These are phyloP conservation scores for Nepenthes mirabilis DNA, from an alignment of 148 eudicot species.

Conservation along the genomic window DNA sequence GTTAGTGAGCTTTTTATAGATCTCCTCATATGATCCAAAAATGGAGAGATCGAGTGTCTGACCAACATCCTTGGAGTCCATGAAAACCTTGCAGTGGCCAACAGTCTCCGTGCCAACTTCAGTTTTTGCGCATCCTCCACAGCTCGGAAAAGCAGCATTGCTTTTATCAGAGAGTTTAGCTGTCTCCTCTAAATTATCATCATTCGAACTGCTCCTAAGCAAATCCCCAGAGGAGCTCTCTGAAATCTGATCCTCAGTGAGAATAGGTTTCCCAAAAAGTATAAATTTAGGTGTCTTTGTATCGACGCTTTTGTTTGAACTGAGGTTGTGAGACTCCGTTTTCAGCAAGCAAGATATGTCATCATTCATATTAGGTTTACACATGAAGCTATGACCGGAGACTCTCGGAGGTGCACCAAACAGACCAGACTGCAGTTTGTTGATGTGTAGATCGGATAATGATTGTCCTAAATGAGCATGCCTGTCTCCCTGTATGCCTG, in stretches of 20 bases:
- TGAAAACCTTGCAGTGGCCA: slow-evolving; percentile 51
- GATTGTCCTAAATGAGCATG: slow-evolving; percentile 40
- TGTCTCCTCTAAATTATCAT: slow-evolving; percentile 3
- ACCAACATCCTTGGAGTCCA: slow-evolving; percentile 55
- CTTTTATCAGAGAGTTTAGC: not conserved
- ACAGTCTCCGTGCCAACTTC: slow-evolving; percentile 26
- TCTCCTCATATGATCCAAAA: not conserved
- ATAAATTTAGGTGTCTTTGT: slow-evolving; percentile 24
- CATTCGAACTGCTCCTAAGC: slow-evolving; percentile 5
- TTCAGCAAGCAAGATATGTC: slow-evolving; percentile 40
- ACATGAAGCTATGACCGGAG: not conserved
- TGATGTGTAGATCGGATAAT: slow-evolving; percentile 16
- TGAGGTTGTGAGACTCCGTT: slow-evolving; percentile 24
- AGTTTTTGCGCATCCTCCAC: slow-evolving; percentile 2
- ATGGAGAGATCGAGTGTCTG: slow-evolving; percentile 20
- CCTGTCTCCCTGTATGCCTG: slow-evolving; percentile 90
- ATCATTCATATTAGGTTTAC: slow-evolving; percentile 9
- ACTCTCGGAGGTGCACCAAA: slow-evolving; percentile 7
- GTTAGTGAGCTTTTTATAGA: slow-evolving; percentile 22
- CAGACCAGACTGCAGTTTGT: slow-evolving; percentile 29
- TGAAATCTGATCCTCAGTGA: slow-evolving; percentile 53
- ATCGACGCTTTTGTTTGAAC: slow-evolving; percentile 18
- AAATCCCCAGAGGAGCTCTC: slow-evolving; percentile 15
- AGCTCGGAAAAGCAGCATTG: not conserved
- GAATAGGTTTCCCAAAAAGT: slow-evolving; percentile 58